phyloP scores from a whole-genome alignment of 2,329 filamentous ascomycete species.

The Didymella segeticola region DNA sequence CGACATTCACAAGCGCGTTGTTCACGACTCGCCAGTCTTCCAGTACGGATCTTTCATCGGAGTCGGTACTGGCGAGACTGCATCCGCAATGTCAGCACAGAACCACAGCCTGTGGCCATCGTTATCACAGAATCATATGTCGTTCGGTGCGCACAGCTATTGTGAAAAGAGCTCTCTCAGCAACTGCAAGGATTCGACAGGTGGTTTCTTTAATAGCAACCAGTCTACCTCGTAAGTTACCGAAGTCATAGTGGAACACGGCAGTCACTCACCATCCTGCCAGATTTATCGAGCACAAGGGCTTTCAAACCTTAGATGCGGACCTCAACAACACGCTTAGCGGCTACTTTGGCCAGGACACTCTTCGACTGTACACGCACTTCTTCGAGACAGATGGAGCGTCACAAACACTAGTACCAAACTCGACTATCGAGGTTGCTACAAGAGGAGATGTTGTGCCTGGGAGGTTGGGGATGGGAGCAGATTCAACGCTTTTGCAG shows the following conservation, averaged over 20 bases:
- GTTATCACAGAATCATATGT: constrained; percentile 52
- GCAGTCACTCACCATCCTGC: constrained; percentile 17
- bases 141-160: constrained; percentile 45
- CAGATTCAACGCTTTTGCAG: constrained; percentile 49
- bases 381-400: constrained; percentile 50
- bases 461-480: constrained; percentile 51
- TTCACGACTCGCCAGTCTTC: constrained; percentile 48
- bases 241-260: background rate
- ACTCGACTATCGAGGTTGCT: constrained; percentile 46
- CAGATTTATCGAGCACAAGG: constrained; percentile 34
- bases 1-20: constrained; percentile 53
- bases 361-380: constrained; percentile 49
- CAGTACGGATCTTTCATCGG: constrained; percentile 57
- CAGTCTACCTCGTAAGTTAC: constrained; percentile 42
- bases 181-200: constrained; percentile 42
- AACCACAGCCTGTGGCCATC: constrained; percentile 56
- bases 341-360: constrained; percentile 44
- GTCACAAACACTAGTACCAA: constrained; percentile 43
- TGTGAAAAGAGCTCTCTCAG: constrained; percentile 47
- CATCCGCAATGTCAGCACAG: constrained; percentile 46
- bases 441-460: constrained; percentile 40
- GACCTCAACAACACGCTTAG: constrained; percentile 29
- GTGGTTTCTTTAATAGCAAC: constrained; percentile 42
- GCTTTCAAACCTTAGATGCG: constrained; percentile 38
- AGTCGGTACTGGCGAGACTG: constrained; percentile 37